Evolutionary conservation across 805 yeast genomes (phyloP).

Genomic region (Yarrowia divulgata): DNA sequence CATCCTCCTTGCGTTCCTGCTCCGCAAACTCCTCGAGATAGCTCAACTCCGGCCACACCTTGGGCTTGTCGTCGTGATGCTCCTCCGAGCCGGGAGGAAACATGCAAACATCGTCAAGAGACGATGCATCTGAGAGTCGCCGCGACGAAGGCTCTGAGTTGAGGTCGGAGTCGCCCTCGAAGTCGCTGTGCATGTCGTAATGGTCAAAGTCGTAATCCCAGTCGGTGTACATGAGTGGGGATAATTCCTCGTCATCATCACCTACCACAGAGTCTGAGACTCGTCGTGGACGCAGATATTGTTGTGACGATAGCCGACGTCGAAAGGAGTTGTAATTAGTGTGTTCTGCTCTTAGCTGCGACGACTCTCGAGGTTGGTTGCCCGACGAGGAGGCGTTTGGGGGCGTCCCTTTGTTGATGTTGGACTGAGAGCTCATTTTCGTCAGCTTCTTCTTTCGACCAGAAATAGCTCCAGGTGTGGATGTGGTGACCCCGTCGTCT

Average conservation of each 20-base stretch:
- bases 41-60: constrained; percentile 83
- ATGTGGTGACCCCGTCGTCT: constrained; percentile 15
- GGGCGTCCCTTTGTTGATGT: constrained; percentile 8
- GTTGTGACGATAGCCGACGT: constrained; percentile 28
- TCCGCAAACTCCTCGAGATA: constrained; percentile 78
- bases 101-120: constrained; percentile 85
- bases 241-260: constrained; percentile 28
- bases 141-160: constrained; percentile 69
- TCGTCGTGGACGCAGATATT: constrained; percentile 20
- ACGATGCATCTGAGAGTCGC: constrained; percentile 65
- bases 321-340: constrained; percentile 36
- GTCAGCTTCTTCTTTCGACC: constrained; percentile 21
- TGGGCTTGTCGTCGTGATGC: constrained; percentile 46
- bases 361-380: constrained; percentile 21
- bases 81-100: constrained; percentile 43
- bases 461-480: constrained; percentile 9
- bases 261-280: constrained; percentile 12
- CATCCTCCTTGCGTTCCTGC: constrained; percentile 63
- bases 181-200: constrained; percentile 18
- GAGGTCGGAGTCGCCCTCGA: constrained; percentile 37
- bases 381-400: constrained; percentile 12
- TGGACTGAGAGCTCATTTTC: constrained; percentile 19
- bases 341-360: constrained; percentile 22
- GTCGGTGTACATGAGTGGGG: constrained; percentile 26
- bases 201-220: constrained; percentile 32